These are phyloP conservation scores for Conoideocrella luteorostrata DNA, from an alignment of 2,329 filamentous ascomycete genomes.

Conservation along the genomic window DNA sequence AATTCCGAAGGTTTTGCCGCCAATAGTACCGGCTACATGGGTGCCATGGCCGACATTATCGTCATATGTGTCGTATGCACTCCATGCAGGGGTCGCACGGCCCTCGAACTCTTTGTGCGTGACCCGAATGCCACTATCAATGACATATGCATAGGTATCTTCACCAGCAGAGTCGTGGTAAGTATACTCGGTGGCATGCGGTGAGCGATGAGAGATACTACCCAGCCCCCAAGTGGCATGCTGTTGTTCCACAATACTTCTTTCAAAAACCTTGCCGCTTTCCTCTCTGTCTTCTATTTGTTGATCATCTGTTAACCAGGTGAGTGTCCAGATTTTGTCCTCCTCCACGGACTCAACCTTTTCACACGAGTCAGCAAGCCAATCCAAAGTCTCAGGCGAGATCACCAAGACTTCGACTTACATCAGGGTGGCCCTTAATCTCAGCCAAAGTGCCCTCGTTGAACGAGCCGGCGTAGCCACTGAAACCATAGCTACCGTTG, in stretches of 20 bases:
- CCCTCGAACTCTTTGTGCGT: conserved; percentile 7
- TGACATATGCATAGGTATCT: conserved; percentile 7
- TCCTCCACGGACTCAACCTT: conserved; percentile 24
- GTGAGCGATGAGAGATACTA: conserved; percentile 3
- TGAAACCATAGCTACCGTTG: conserved; percentile 23
- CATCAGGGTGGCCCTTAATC: conserved; percentile 35
- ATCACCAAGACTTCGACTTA: conserved; percentile 20
- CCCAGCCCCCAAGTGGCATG: conserved; percentile 4
- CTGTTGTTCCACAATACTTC: not conserved
- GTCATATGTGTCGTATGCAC: not conserved
- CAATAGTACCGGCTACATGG: conserved; percentile 8
- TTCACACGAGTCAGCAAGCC: not conserved
- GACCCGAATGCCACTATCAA: conserved; percentile 1
- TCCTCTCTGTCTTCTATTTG: not conserved
- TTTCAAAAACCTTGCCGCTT: not conserved
- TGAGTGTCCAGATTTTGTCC: conserved; percentile 22
- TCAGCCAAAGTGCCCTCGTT: conserved; percentile 32
- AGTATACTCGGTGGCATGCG: not conserved
- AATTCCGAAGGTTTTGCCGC: conserved; percentile 19
- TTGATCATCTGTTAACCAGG: conserved; percentile 14
- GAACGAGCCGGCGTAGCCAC: conserved; percentile 39
- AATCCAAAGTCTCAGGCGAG: too few relatives aligned
- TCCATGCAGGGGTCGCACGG: conserved; percentile 1
- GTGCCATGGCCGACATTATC: conserved; percentile 7
- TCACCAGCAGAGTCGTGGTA: conserved; percentile 1